Evolutionary conservation across 1,139 yeast species (phyloP).

Genomic region (Lipomyces yarrowii): DNA sequence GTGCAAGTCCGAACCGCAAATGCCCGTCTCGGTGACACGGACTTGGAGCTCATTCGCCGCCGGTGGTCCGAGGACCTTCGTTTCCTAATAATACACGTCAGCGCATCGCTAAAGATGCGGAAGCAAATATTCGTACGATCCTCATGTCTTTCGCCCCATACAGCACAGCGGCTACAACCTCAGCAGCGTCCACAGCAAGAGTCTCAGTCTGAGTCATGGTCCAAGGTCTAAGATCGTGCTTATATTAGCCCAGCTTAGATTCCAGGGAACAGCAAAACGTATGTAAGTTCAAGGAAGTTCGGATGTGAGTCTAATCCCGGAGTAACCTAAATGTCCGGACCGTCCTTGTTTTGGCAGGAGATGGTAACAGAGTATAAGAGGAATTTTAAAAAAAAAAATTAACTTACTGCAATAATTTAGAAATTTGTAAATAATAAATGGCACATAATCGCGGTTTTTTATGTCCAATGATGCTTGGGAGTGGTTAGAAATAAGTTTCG

Average conservation of each 20-base stretch:
- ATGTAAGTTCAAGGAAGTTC: not conserved
- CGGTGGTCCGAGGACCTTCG: constrained; percentile 25
- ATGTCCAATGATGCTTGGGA: too few relatives aligned
- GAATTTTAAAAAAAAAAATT: not conserved
- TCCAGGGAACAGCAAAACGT: not conserved
- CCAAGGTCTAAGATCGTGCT: not conserved
- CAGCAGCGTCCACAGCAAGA: not conserved
- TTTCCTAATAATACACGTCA: not conserved
- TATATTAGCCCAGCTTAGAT: not conserved
- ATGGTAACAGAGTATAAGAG: not conserved
- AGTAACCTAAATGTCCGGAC: too few relatives aligned
- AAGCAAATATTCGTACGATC: not conserved
- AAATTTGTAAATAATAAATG: not conserved
- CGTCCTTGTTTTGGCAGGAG: not conserved
- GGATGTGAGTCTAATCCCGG: not conserved
- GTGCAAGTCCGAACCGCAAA: constrained; percentile 73
- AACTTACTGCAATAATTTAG: not conserved
- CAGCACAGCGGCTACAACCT: not conserved
- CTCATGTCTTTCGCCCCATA: not conserved
- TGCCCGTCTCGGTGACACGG: constrained; percentile 75
- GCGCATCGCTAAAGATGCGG: not conserved
- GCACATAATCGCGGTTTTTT: not conserved
- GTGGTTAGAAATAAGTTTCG: not conserved
- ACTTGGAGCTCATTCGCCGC: constrained; percentile 61
- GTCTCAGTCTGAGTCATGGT: not conserved